Percentiles rank a stretch among this genome's conserved stretches.
phyloP scores from a whole-genome alignment of 75 land plant species.

The Pseudotsuga menziesii region DNA sequence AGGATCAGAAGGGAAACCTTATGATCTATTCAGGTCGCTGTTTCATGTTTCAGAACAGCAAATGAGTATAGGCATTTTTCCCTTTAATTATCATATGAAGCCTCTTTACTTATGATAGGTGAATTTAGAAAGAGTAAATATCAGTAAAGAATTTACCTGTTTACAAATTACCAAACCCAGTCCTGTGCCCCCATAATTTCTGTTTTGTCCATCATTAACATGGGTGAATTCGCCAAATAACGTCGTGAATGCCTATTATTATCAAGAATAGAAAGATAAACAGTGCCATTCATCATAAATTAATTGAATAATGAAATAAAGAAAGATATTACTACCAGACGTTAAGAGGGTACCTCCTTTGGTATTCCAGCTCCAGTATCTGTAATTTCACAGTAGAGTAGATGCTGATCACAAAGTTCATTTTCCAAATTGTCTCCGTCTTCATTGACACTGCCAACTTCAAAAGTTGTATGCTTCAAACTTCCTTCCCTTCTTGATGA shows the following conservation, averaged over 20 bases:
- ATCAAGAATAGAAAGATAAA: neutral
- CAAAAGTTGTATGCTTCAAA: neutral
- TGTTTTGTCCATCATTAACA: slow-evolving; percentile 2
- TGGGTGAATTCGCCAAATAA: slow-evolving; percentile 19
- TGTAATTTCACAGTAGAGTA: slow-evolving; percentile 21
- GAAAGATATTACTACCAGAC: neutral
- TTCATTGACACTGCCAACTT: neutral
- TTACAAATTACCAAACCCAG: slow-evolving; percentile 33
- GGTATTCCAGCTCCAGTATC: slow-evolving; percentile 30
- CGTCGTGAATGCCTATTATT: slow-evolving; percentile 21
- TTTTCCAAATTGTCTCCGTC: neutral
- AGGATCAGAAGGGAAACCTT: neutral
- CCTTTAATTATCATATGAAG: neutral
- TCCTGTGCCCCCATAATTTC: slow-evolving; percentile 33
- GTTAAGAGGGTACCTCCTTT: slow-evolving; percentile 14
- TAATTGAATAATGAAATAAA: neutral
- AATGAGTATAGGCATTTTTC: neutral
- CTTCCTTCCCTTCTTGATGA: neutral
- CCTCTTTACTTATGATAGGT: neutral
- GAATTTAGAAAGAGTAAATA: neutral
- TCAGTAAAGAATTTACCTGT: slow-evolving; percentile 7
- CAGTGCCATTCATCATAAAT: neutral
- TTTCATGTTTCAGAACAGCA: neutral
- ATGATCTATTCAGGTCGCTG: neutral
- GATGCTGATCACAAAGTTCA: neutral